Conservation (phyloP, 495 filamentous ascomycete species). For the Penicilliopsis zonata region DNA sequence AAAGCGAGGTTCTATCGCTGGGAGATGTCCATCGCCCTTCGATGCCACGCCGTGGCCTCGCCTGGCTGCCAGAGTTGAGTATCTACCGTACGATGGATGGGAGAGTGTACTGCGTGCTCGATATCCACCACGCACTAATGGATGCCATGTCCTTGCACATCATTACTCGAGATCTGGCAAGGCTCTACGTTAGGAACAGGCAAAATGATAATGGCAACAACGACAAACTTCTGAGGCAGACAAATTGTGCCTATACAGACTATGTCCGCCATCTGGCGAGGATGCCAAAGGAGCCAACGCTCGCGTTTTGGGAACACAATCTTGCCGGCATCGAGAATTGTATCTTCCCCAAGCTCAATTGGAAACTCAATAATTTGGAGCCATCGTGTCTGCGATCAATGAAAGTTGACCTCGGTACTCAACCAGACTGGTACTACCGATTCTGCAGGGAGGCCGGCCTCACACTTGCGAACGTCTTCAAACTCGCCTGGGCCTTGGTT, state of each 20-base stretch:
- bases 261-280: constrained; percentile 27
- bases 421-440: neutral
- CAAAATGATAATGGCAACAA: no score
- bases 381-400: neutral
- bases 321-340: constrained; percentile 25
- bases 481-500: constrained; percentile 29
- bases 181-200: constrained; percentile 19
- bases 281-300: constrained; percentile 14
- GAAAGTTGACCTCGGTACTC: constrained; percentile 5
- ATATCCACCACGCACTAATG: constrained; percentile 30
- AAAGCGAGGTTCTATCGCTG: constrained; percentile 4
- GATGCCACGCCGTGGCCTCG: constrained; percentile 8
- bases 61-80: constrained; percentile 18
- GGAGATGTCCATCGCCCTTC: constrained; percentile 8
- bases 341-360: constrained; percentile 20
- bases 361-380: no score
- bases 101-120: constrained; percentile 22
- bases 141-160: constrained; percentile 17
- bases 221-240: no score
- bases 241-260: constrained; percentile 29
- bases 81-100: constrained; percentile 13
- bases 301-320: constrained; percentile 28
- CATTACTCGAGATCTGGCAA: constrained; percentile 11
- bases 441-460: constrained; percentile 9
- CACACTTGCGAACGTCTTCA: constrained; percentile 17